Percentiles rank a stretch among this genome's conserved stretches.
Evolutionary conservation across 73 alveolate species (phyloP).

Genomic region (Stentor coeruleus): DNA sequence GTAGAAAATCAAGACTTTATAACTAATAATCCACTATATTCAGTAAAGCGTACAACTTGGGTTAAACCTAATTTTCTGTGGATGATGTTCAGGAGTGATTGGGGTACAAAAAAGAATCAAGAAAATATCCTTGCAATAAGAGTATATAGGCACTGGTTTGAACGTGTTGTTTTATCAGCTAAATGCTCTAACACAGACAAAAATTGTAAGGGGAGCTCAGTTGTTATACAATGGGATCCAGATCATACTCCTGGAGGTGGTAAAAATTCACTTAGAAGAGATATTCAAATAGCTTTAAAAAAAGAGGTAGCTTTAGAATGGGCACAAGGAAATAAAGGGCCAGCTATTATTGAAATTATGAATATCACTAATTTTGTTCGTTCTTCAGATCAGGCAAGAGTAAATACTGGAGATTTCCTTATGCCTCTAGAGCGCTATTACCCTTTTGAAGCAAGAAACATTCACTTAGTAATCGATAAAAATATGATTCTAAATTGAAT

Average conservation of each 20-base stretch:
- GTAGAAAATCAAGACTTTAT: background rate
- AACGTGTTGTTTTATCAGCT: background rate
- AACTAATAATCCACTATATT: background rate
- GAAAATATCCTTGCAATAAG: background rate
- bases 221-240: conserved; percentile 22
- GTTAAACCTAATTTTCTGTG: conserved; percentile 10
- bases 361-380: background rate
- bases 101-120: background rate
- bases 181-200: background rate
- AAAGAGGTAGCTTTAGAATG: background rate
- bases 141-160: background rate
- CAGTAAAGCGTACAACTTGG: background rate
- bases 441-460: no score
- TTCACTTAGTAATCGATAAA: no score
- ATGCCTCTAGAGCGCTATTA: background rate
- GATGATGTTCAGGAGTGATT: conserved; percentile 11
- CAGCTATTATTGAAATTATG: background rate
- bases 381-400: background rate
- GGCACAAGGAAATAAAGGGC: conserved; percentile 8
- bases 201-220: background rate
- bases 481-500: no score
- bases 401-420: background rate
- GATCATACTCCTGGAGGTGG: conserved; percentile 13
- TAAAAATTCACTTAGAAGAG: background rate
- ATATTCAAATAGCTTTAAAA: background rate